Conservation (phyloP, 495 filamentous ascomycete genomes). For the Cercophora samala region DNA sequence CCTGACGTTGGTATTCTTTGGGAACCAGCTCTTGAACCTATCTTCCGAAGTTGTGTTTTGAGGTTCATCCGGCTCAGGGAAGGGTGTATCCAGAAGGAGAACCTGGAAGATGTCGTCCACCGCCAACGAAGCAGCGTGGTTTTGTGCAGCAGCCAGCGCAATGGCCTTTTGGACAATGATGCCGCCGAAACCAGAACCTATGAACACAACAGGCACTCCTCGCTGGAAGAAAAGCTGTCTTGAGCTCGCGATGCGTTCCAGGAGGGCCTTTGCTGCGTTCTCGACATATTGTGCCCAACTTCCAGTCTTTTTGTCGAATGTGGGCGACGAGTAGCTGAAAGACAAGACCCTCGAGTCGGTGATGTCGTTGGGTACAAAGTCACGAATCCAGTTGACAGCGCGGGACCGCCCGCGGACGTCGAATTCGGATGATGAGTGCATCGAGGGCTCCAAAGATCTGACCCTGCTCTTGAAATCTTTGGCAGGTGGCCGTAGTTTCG, state of each 20-base stretch:
- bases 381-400: conserved; percentile 16
- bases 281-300: not conserved
- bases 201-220: not conserved
- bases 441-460: not conserved
- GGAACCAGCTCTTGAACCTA: conserved; percentile 5
- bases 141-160: not conserved
- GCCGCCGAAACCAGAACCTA: not conserved
- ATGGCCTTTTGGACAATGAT: not conserved
- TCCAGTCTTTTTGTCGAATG: conserved; percentile 1
- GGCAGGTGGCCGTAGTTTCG: not conserved
- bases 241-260: not conserved
- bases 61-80: not conserved
- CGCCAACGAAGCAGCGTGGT: not conserved
- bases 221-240: not conserved
- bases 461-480: not conserved
- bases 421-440: not conserved
- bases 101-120: not conserved
- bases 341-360: conserved; percentile 9
- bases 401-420: not conserved
- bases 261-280: not conserved
- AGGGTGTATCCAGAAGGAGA: not conserved
- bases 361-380: conserved; percentile 15
- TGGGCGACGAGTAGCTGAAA: conserved; percentile 10
- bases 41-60: not conserved
- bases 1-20: conserved; percentile 16